A percentile compares a stretch with the other conserved stretches of the same genome.
phyloP scores from a whole-genome alignment of 2,329 filamentous ascomycete genomes.

The Nemania bipapillata region DNA sequence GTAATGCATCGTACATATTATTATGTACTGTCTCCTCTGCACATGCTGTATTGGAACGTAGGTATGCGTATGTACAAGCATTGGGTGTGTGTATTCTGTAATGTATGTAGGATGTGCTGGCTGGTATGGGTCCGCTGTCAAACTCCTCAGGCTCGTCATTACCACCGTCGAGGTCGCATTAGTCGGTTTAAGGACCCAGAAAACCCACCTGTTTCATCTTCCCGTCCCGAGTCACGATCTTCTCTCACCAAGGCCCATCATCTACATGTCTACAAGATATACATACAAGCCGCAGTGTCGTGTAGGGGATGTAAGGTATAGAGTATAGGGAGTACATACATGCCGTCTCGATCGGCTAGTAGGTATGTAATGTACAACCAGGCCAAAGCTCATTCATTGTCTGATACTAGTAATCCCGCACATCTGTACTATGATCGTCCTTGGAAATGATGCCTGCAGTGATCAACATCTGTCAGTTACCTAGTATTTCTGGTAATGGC shows the following conservation, averaged over 20 bases:
- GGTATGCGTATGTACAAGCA: no score
- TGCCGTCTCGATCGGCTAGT: not conserved
- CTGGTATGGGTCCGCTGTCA: conserved; percentile 35
- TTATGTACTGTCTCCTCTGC: conserved; percentile 28
- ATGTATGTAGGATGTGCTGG: conserved; percentile 39
- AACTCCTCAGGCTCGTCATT: conserved; percentile 34
- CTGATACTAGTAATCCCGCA: not conserved
- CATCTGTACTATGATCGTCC: conserved; percentile 22
- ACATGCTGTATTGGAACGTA: conserved; percentile 1
- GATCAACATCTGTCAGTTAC: conserved; percentile 10
- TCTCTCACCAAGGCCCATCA: conserved; percentile 21
- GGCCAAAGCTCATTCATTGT: not conserved
- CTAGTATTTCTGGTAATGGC: conserved; percentile 16
- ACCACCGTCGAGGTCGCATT: conserved; percentile 36
- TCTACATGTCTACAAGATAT: not conserved
- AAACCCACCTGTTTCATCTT: conserved; percentile 38
- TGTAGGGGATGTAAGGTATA: no score
- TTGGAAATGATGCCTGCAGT: conserved; percentile 17
- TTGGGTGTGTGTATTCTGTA: conserved; percentile 20
- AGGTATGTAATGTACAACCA: no score
- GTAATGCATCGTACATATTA: conserved; percentile 31
- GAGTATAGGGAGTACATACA: not conserved
- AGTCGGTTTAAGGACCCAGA: conserved; percentile 28
- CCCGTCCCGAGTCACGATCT: conserved; percentile 33
- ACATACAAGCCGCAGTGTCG: not conserved